Evolutionary conservation across 352 stramenopile genomes (phyloP), one percentile per base, ranked within the genome.

Genomic region (Phytopythium vexans): DNA sequence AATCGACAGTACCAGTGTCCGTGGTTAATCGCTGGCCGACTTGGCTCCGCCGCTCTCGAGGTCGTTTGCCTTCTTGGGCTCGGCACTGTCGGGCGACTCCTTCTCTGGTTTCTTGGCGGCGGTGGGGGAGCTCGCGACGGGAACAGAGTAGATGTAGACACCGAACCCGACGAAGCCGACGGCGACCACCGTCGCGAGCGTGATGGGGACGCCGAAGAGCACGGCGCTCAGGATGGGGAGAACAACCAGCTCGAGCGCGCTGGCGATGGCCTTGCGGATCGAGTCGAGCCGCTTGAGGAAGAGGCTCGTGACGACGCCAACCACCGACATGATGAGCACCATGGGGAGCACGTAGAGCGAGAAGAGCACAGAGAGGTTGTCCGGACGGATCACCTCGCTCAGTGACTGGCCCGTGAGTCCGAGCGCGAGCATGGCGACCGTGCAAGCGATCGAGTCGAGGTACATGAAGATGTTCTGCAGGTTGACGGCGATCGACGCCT

Each of bases 401-500:
- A 85, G 78, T n/a, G 74, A 81, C 55, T 89, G 76, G 8, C 76
- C 81, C 32, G 78, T 91, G 51, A 91, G 64, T 31, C 79, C 79
- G 6, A 89, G 58, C 41, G 62, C 75, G 45, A 92, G 72, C 74
- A 89, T 89, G 36, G 50, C 51, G 40, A 86, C 46, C 1, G 79
- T 89, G 46, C 81, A 89, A 6, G 86, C 47, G 49, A 91, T 88
- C 45, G 82, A 92, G 70, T 92, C 77, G 39, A 84, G 50, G 64
- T 92, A 92, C 82, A 92, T 92, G 59, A 90, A 89, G 47, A 89
- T 76, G 50, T 92, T 92, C 59, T 92, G 82, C 45, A 92, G 56
- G 54, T 92, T 89, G 42, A 89, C 56, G 11, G 80, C 58, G 51
- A 89, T 88, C 54, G 72, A 66, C 37, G 68, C 49, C 54, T 90